A percentile compares a stretch with the other conserved stretches of the same genome.
phyloP scores from a whole-genome alignment of 371 early-diverging fungal genomes.

The Mortierella sp. region DNA sequence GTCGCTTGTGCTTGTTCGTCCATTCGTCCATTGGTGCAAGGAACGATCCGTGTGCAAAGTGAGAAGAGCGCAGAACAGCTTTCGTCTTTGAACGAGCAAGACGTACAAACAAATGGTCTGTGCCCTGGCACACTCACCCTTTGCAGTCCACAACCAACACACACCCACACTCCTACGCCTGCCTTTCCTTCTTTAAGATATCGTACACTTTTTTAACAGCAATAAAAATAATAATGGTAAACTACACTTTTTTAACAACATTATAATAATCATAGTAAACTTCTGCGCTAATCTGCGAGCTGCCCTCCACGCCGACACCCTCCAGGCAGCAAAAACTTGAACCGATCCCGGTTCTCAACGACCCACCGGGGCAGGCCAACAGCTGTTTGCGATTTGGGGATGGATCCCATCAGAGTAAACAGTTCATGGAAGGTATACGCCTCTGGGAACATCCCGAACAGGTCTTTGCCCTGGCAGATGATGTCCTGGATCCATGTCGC shows the following conservation, averaged over 20 bases:
- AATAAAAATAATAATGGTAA: neutral
- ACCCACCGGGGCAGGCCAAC: slow-evolving; percentile 59
- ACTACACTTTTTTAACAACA: no score
- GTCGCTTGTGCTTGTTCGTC: neutral
- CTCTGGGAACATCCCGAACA: slow-evolving; percentile 67
- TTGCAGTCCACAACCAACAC: neutral
- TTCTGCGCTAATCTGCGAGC: neutral
- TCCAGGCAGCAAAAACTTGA: slow-evolving; percentile 65
- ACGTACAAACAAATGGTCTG: neutral
- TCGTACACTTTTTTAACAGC: no score
- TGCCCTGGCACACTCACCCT: neutral
- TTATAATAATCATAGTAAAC: neutral
- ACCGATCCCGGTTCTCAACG: slow-evolving; percentile 51
- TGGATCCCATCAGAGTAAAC: slow-evolving; percentile 58
- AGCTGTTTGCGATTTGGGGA: slow-evolving; percentile 54
- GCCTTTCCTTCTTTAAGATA: no score
- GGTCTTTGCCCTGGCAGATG: slow-evolving; percentile 29
- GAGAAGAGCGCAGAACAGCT: neutral
- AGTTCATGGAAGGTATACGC: slow-evolving; percentile 65
- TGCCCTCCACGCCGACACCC: slow-evolving; percentile 60
- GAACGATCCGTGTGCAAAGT: slow-evolving; percentile 5
- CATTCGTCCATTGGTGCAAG: neutral
- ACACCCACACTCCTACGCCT: neutral
- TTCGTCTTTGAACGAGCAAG: neutral
- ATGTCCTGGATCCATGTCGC: slow-evolving; percentile 15